Conservation (phyloP, 2,329 filamentous ascomycete species). For the Penicillium oxalicum region DNA sequence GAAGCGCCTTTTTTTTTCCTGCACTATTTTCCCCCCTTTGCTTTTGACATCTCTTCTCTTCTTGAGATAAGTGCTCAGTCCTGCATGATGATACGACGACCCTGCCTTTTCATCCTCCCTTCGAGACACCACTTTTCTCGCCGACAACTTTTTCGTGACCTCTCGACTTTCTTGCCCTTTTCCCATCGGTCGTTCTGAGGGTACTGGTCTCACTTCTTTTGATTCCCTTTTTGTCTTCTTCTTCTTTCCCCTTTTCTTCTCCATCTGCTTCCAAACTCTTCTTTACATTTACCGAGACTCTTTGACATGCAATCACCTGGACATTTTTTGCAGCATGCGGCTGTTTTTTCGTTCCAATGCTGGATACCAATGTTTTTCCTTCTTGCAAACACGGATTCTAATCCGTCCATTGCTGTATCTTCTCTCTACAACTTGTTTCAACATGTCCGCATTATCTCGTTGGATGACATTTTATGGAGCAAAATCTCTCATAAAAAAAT, state of each 20-base stretch:
- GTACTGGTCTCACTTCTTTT: slow-evolving; percentile 5
- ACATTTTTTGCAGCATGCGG: not conserved
- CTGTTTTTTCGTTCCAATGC: not conserved
- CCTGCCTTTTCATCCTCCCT: not conserved
- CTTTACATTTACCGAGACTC: not conserved
- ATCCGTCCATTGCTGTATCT: too few relatives aligned
- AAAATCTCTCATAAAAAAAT: too few relatives aligned
- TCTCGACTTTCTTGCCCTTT: slow-evolving; percentile 2
- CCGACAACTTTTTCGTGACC: not conserved
- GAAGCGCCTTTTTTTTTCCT: slow-evolving; percentile 11
- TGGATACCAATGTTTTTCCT: not conserved
- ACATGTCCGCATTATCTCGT: too few relatives aligned
- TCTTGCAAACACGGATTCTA: not conserved
- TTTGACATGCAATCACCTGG: too few relatives aligned
- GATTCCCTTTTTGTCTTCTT: not conserved
- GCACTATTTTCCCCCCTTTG: too few relatives aligned
- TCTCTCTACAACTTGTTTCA: too few relatives aligned
- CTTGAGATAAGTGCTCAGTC: slow-evolving; percentile 15
- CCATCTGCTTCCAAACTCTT: not conserved
- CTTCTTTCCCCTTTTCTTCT: slow-evolving; percentile 2
- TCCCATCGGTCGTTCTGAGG: not conserved
- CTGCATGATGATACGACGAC: slow-evolving; percentile 30
- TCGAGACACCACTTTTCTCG: not conserved
- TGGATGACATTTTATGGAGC: too few relatives aligned
- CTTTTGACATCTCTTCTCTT: slow-evolving; percentile 1